These are phyloP conservation scores for Globisporangium spiculum DNA, from an alignment of 352 stramenopile species.

Conservation along the genomic window DNA sequence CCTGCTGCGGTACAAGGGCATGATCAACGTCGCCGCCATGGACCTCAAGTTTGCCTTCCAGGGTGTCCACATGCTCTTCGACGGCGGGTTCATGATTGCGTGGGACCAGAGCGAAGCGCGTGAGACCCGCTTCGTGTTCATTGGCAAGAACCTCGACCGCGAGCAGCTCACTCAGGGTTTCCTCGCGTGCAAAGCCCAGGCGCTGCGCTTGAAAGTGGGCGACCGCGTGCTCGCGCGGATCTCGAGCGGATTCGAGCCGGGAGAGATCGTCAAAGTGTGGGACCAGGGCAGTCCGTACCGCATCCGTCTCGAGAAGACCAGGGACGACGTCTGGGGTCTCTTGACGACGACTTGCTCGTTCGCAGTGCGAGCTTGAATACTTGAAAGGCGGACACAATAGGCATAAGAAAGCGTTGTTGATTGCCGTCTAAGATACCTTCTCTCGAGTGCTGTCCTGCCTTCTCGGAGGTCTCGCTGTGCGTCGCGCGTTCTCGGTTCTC, in stretches of 20 bases:
- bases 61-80: slow-evolving; percentile 95
- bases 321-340: slow-evolving; percentile 40
- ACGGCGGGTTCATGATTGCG: slow-evolving; percentile 76
- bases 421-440: neutral
- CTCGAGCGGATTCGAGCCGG: slow-evolving; percentile 34
- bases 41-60: slow-evolving; percentile 95
- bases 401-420: neutral
- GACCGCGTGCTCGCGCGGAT: slow-evolving; percentile 42
- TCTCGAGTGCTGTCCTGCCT: too few species aligned
- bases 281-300: slow-evolving; percentile 50
- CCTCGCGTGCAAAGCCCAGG: slow-evolving; percentile 30
- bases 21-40: slow-evolving; percentile 91
- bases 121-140: slow-evolving; percentile 95
- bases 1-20: slow-evolving; percentile 92
- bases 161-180: slow-evolving; percentile 49
- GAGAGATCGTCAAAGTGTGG: slow-evolving; percentile 41
- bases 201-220: slow-evolving; percentile 42
- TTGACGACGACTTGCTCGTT: slow-evolving; percentile 39
- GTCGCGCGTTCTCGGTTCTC: too few species aligned
- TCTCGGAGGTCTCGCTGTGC: too few species aligned
- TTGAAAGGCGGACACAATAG: neutral
- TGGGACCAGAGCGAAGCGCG: slow-evolving; percentile 82
- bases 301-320: slow-evolving; percentile 34
- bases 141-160: slow-evolving; percentile 87
- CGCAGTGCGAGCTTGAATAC: neutral